Evolutionary conservation across 129 eudicot genomes (phyloP), one percentile per base, ranked within the genome.

Genomic region (Pseudognaphalium luteoalbum): DNA sequence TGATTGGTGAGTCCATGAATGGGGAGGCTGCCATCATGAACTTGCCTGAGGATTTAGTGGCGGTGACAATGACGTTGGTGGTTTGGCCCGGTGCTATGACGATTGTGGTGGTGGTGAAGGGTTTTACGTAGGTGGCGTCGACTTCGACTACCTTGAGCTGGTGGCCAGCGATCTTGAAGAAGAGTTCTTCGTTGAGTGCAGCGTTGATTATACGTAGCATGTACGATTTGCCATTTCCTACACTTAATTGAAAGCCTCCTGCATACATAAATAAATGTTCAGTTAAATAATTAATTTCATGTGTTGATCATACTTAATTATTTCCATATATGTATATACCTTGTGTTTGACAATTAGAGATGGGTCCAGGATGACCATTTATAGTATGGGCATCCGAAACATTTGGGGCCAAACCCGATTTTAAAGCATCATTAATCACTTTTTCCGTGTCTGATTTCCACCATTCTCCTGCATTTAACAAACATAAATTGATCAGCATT

Each of bases 131-230:
- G 65, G 85, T 68, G 59, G 97, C 97, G 70, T 91, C 97, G 7
- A 91, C 97, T 80, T 91, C 97, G 0, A 91, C 97, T 2, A 91
- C 92, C 7, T 82, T 88, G 65, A 91, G 81, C n/a, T 83, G 73
- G 68, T 91, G 97, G 25, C 95, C 95, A n/a, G 97, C 97, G 71
- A 91, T 88, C 44, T 88, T 91, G 88, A 91, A 91, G 85, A 91
- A 91, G 66, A 91, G 92, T 66, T 91, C 97, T 82, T 91, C 97
- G 63, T 91, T 91, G 84, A 91, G 95, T 29, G 92, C 97, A 72
- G 97, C 95, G 58, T 89, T 91, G 87, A 91, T 71, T 58, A 91
- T 80, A 4, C 97, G 92, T 51, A 91, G 81, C 90, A 91, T 77
- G 83, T 91, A 91, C 4, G 90, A 81, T 80, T 91, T 88, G 37